Conservation (phyloP, 1,284 basidiomycete species). For the Cutaneotrichosporon cyanovorans region DNA sequence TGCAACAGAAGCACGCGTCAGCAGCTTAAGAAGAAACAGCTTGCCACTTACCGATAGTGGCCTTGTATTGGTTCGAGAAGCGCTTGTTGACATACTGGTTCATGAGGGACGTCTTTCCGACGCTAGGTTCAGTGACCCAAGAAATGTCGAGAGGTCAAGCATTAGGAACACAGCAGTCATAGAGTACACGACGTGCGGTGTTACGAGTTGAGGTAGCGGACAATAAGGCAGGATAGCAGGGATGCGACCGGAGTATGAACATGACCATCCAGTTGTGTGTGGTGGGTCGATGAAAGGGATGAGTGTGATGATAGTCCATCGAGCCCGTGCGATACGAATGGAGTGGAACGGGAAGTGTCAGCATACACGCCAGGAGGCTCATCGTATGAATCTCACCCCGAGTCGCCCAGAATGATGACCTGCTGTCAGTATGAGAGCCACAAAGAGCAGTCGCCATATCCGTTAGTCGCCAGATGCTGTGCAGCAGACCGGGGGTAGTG, state of each 20-base stretch:
- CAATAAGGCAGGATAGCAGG: not conserved
- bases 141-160: not conserved
- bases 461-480: too few relatives aligned
- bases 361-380: not conserved
- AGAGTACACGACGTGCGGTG: not conserved
- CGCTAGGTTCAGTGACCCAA: slow-evolving; percentile 52
- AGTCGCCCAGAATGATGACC: slow-evolving; percentile 98
- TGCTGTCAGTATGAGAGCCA: slow-evolving; percentile 38
- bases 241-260: not conserved
- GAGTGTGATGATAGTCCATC: too few relatives aligned
- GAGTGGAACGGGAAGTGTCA: not conserved
- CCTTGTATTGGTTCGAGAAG: slow-evolving; percentile 99
- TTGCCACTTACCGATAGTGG: slow-evolving; percentile 68
- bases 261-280: too few relatives aligned
- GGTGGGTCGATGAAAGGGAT: too few relatives aligned
- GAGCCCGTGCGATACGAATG: too few relatives aligned
- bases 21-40: not conserved
- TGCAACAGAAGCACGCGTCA: not conserved
- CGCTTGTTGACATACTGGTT: slow-evolving; percentile 99
- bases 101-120: slow-evolving; percentile 99
- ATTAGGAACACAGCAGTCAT: too few relatives aligned
- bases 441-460: too few relatives aligned
- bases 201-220: not conserved
- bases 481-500: too few relatives aligned
- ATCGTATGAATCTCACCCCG: slow-evolving; percentile 60